phyloP scores from a whole-genome alignment of 1,139 yeast species.

The Taiozyma sp. region DNA sequence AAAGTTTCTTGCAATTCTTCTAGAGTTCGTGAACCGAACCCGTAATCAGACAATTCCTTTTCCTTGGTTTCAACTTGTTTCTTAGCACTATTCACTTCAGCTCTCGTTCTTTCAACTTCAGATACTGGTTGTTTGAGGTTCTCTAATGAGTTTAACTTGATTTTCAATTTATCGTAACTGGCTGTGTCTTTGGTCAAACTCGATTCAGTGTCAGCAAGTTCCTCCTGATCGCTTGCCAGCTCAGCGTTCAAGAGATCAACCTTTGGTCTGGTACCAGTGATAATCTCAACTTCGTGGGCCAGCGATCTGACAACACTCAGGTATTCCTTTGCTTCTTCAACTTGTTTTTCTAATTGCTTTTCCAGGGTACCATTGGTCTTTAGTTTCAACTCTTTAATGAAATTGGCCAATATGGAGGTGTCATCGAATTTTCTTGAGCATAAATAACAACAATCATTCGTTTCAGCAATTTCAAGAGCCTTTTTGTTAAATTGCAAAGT shows the following conservation, averaged over 20 bases:
- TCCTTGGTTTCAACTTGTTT: constrained; percentile 34
- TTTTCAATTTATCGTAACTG: neutral
- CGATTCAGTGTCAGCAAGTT: neutral
- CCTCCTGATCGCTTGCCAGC: neutral
- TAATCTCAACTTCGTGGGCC: constrained; percentile 17
- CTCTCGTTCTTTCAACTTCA: constrained; percentile 34
- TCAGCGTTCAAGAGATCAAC: constrained; percentile 3
- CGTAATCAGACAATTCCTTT: constrained; percentile 36
- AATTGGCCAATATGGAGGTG: constrained; percentile 26
- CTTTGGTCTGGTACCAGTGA: constrained; percentile 7
- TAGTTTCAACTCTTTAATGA: constrained; percentile 31
- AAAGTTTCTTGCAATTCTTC: constrained; percentile 53
- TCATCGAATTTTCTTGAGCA: constrained; percentile 60
- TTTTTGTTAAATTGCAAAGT: constrained; percentile 59
- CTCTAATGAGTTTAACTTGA: constrained; percentile 12
- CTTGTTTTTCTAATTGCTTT: constrained; percentile 27
- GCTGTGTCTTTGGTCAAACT: neutral
- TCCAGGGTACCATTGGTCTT: constrained; percentile 29
- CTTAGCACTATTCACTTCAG: constrained; percentile 34
- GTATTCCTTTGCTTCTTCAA: constrained; percentile 37
- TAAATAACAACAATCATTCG: constrained; percentile 53
- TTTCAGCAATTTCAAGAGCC: constrained; percentile 59
- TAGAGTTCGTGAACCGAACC: constrained; percentile 29
- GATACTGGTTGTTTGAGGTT: constrained; percentile 30
- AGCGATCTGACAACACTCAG: constrained; percentile 29